Evolutionary conservation across 495 filamentous ascomycete genomes (phyloP).

Genomic region (Lichina pygmaea): DNA sequence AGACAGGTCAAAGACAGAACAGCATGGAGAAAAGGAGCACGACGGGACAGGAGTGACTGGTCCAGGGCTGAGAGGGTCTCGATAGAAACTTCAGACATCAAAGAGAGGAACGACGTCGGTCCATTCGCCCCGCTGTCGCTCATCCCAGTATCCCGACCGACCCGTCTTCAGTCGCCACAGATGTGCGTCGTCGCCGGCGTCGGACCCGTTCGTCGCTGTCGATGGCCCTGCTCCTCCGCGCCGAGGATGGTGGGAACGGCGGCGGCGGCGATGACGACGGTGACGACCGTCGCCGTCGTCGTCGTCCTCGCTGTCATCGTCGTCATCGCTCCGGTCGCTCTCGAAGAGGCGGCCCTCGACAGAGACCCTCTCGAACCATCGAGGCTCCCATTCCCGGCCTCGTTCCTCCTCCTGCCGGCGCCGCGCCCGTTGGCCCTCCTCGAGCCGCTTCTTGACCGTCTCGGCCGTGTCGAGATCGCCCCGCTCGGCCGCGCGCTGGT

Average conservation of each 20-base stretch:
- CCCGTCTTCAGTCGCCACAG: slow-evolving; percentile 59
- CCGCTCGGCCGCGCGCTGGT: slow-evolving; percentile 67
- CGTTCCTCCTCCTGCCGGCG: slow-evolving; percentile 46
- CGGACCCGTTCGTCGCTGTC: too few relatives aligned
- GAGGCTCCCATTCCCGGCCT: slow-evolving; percentile 41
- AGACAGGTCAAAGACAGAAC: too few relatives aligned
- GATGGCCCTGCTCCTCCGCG: background rate
- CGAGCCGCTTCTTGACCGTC: slow-evolving; percentile 51
- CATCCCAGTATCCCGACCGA: slow-evolving; percentile 82
- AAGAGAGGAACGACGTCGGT: slow-evolving; percentile 47
- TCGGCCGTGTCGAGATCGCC: slow-evolving; percentile 69
- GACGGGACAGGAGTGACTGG: too few relatives aligned
- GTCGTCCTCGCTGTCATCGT: too few relatives aligned
- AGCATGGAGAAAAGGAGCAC: too few relatives aligned
- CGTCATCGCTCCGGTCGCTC: slow-evolving; percentile 12
- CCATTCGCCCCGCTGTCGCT: slow-evolving; percentile 43
- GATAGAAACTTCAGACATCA: slow-evolving; percentile 8
- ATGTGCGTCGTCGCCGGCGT: slow-evolving; percentile 21
- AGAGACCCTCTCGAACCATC: slow-evolving; percentile 52
- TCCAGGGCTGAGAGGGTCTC: too few relatives aligned
- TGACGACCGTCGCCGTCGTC: background rate
- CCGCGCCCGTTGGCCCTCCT: slow-evolving; percentile 59
- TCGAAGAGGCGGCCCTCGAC: slow-evolving; percentile 8
- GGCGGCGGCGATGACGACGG: background rate
- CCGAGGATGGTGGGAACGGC: background rate